These are phyloP conservation scores for Platanthera guangdongensis DNA, from an alignment of 106 monocot genomes.

Conservation along the genomic window DNA sequence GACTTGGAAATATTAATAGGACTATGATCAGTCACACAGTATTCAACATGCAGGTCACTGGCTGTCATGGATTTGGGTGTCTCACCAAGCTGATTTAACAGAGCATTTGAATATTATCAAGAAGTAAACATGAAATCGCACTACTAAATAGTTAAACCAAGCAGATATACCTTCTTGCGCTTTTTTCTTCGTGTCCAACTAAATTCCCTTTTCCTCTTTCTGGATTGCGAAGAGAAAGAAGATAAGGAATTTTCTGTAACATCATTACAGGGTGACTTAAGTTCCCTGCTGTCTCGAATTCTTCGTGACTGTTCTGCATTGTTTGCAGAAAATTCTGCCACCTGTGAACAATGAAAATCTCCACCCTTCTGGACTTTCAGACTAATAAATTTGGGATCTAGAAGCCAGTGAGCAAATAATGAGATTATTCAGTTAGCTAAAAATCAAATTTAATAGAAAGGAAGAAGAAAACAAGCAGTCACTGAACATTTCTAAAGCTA, in stretches of 20 bases:
- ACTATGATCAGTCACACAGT: not conserved
- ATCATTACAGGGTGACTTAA: not conserved
- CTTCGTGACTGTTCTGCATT: not conserved
- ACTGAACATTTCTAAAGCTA: too few relatives aligned
- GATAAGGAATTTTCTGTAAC: not conserved
- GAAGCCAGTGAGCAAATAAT: constrained; percentile 1
- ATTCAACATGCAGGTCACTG: not conserved
- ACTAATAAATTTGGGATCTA: not conserved
- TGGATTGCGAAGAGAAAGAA: not conserved
- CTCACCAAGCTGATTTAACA: not conserved
- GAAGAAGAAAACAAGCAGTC: too few relatives aligned
- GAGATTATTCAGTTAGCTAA: not conserved
- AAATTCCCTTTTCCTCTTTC: constrained; percentile 6
- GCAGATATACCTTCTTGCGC: not conserved
- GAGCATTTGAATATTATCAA: not conserved
- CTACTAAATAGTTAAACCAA: not conserved
- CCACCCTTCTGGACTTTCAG: not conserved
- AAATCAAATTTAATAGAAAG: not conserved
- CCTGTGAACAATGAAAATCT: not conserved
- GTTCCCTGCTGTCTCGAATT: not conserved
- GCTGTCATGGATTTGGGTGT: not conserved
- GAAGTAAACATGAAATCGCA: not conserved
- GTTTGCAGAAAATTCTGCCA: not conserved
- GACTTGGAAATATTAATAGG: not conserved
- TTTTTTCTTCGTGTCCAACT: constrained; percentile 11